Base-by-base conservation (phyloP, 768 basidiomycete genomes). In the Amyloporia xantha region DNA sequence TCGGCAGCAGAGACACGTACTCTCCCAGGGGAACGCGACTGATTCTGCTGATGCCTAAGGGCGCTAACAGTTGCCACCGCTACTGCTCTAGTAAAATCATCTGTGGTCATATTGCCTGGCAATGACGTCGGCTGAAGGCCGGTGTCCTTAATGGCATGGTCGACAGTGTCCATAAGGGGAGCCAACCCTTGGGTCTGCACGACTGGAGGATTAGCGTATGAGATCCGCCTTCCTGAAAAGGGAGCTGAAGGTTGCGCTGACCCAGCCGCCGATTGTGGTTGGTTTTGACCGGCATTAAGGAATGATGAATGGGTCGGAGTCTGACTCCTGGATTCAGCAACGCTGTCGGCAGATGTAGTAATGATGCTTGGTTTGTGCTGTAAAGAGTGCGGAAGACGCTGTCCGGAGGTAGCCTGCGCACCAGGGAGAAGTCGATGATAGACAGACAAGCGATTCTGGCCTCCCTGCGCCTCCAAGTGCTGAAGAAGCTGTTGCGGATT, bases 61-160 rank as follows among this genome's bases (percentile, higher is more conserved):
- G 94, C 93, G 53, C 83, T 90, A 17, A 94, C 93, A 2, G 94
- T 96, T 6, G 92, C 92, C 12, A 90, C 91, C 10, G 94, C 91
- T 7, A 97, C 91, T 10, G 92, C 94, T 5, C 91, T 76, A 9
- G 92, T 91, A 58, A 96, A 91, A 54, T 95, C 93, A 52, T 97
- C 92, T 9, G 82, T 77, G 0, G 84, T 84, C 70, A 94, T 69
- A 24, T 73, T 76, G 48, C 77, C 72, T 2, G 89, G 84, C 9
- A 90, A 68, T 27, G 75, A 74, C 54, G 75, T 68, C 26, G 70
- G 68, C 44, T 69, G 66, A 44, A 84, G 52, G 21, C 67, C 63
- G 3, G 74, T 68, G 48, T 77, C 77, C 63, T 86, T 88, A 47
- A 89, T 79, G 1, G 85, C 84, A 44, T 83, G 75, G 57, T 87